phyloP scores from a whole-genome alignment of 805 yeast species.

The Zygosaccharomyces rouxii region DNA sequence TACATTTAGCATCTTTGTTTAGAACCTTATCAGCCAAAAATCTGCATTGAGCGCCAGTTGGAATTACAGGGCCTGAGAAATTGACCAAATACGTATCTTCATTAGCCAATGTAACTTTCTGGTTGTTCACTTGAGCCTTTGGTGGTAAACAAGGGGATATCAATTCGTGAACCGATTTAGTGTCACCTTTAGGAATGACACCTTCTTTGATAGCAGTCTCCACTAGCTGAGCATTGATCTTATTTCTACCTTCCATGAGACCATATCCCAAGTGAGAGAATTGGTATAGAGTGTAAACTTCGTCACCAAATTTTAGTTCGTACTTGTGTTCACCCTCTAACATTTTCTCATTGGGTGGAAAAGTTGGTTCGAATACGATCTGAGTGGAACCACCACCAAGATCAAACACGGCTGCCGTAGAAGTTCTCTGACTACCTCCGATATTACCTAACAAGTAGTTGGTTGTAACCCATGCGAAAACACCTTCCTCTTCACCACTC shows the following conservation, averaged over 20 bases:
- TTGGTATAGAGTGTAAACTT: slow-evolving; percentile 79
- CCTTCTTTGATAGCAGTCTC: slow-evolving; percentile 43
- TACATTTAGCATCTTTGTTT: slow-evolving; percentile 78
- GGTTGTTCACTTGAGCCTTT: slow-evolving; percentile 53
- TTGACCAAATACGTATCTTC: slow-evolving; percentile 48
- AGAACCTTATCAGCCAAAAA: slow-evolving; percentile 74
- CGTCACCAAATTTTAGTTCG: slow-evolving; percentile 72
- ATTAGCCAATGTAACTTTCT: slow-evolving; percentile 52
- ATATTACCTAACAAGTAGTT: slow-evolving; percentile 91
- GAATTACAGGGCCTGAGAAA: slow-evolving; percentile 58
- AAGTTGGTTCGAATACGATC: slow-evolving; percentile 94
- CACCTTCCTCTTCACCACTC: slow-evolving; percentile 98
- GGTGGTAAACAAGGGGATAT: slow-evolving; percentile 89
- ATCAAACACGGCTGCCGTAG: slow-evolving; percentile 96
- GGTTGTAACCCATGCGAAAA: slow-evolving; percentile 97
- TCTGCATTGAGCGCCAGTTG: slow-evolving; percentile 84
- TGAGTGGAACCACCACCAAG: slow-evolving; percentile 99
- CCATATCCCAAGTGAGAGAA: slow-evolving; percentile 96
- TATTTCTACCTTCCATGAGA: slow-evolving; percentile 87
- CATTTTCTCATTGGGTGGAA: slow-evolving; percentile 57
- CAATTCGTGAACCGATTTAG: slow-evolving; percentile 44
- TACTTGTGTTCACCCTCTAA: slow-evolving; percentile 86
- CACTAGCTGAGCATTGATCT: slow-evolving; percentile 66
- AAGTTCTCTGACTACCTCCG: slow-evolving; percentile 63
- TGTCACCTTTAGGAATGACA: slow-evolving; percentile 36